Percentiles rank a stretch among this genome's conserved stretches.
Evolutionary conservation across 352 stramenopile species (phyloP).

Genomic region (Phytophthora tentaculata): DNA sequence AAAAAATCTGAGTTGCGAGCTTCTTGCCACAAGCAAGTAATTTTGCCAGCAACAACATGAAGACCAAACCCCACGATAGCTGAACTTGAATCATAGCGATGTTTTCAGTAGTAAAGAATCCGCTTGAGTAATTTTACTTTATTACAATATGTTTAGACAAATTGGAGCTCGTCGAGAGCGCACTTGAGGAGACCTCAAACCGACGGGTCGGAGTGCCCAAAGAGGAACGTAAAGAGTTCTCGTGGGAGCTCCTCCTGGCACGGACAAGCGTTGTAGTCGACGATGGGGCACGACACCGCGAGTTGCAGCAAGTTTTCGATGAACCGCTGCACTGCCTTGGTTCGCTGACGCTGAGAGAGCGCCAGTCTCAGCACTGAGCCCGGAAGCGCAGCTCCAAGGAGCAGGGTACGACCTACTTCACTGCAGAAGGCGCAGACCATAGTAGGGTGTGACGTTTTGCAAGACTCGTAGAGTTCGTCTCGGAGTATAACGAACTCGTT

Average conservation of each 20-base stretch:
- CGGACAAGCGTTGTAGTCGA: slow-evolving; percentile 24
- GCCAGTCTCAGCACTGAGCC: slow-evolving; percentile 32
- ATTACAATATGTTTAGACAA: not conserved
- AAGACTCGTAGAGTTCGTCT: slow-evolving; percentile 33
- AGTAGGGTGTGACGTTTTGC: slow-evolving; percentile 14
- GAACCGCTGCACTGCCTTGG: slow-evolving; percentile 34
- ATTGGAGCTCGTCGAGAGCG: too few species aligned
- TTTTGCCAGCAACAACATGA: too few species aligned
- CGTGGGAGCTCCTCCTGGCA: slow-evolving; percentile 13
- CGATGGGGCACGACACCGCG: slow-evolving; percentile 20
- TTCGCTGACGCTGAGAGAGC: slow-evolving; percentile 28
- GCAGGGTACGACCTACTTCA: slow-evolving; percentile 45
- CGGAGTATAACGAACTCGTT: slow-evolving; percentile 45
- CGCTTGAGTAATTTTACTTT: too few species aligned
- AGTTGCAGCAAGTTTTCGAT: slow-evolving; percentile 31
- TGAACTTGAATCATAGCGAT: too few species aligned
- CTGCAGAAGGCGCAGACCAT: slow-evolving; percentile 48
- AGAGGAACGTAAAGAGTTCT: slow-evolving; percentile 1
- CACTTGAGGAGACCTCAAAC: not conserved
- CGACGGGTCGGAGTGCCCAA: not conserved
- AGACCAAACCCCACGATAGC: too few species aligned
- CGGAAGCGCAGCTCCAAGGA: slow-evolving; percentile 34
- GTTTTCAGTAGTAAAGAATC: too few species aligned
- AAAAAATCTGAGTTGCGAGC: too few species aligned
- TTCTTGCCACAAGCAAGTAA: too few species aligned